Conservation (phyloP, 495 filamentous ascomycete genomes). For the Corynascus novoguineensis region DNA sequence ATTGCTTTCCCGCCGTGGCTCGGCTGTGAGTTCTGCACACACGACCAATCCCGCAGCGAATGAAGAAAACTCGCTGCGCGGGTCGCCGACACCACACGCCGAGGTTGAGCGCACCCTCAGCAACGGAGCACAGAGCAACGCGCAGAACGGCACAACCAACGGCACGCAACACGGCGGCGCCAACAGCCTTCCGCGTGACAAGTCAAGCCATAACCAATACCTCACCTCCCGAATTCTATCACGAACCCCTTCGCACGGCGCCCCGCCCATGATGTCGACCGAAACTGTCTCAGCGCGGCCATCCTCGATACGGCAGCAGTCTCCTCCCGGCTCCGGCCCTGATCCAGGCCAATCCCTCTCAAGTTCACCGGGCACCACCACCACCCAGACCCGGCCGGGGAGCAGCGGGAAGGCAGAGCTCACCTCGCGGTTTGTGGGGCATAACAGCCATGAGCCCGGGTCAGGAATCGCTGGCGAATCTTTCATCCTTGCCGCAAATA, state of each 20-base stretch:
- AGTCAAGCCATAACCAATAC: conserved; percentile 36
- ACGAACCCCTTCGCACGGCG: conserved; percentile 49
- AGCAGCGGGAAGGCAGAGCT: conserved; percentile 45
- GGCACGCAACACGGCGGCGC: conserved; percentile 6
- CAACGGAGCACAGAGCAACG: neutral
- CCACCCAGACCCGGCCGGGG: conserved; percentile 28
- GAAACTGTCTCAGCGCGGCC: conserved; percentile 47
- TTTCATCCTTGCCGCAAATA: conserved; percentile 21
- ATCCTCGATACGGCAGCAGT: conserved; percentile 35
- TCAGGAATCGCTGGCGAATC: conserved; percentile 29
- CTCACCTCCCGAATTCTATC: conserved; percentile 57
- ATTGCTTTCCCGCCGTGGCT: conserved; percentile 45
- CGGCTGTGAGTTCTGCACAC: conserved; percentile 37
- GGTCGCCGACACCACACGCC: neutral
- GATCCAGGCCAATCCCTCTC: conserved; percentile 21
- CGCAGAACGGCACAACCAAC: conserved; percentile 6
- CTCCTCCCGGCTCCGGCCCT: conserved; percentile 23
- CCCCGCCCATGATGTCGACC: conserved; percentile 55
- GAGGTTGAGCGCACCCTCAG: neutral
- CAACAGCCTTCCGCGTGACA: conserved; percentile 25
- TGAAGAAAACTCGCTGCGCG: conserved; percentile 1
- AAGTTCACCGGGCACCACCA: conserved; percentile 28
- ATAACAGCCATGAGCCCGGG: conserved; percentile 35
- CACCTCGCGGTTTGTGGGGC: conserved; percentile 46
- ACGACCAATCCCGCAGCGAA: conserved; percentile 24